These are phyloP conservation scores for maize (Zea mays) DNA, from an alignment of 176 grass and related monocot species.

Conservation along the genomic window Zm-B73-REFERENCE-NAM-5.0 NC_050101.1:123300501-123301000, in stretches of 20 bases:
- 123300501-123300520: not conserved
- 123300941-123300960: conserved; percentile 12
- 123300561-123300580: conserved; percentile 39
- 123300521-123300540: not conserved
- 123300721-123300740: conserved; percentile 82
- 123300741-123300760: conserved; percentile 93
- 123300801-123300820: conserved; percentile 95
- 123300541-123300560: not conserved
- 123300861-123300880: not conserved
- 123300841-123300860: conserved; percentile 6
- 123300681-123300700: conserved; percentile 76
- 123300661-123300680: conserved; percentile 59
- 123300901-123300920: not conserved
- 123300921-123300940: not conserved
- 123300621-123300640: conserved; percentile 90
- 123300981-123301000: conserved; percentile 73
- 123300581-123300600: conserved; percentile 92
- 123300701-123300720: conserved; percentile 73
- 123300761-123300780: conserved; percentile 92
- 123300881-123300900: conserved; percentile 14
- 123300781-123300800: conserved; percentile 93
- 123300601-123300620: conserved; percentile 85
- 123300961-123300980: not conserved
- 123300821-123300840: conserved; percentile 48
- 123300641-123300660: conserved; percentile 81